A percentile compares a stretch with the other conserved stretches of the same genome.
Evolutionary conservation across 2,329 filamentous ascomycete species (phyloP).

Genomic region (Aspergillus versicolor): DNA sequence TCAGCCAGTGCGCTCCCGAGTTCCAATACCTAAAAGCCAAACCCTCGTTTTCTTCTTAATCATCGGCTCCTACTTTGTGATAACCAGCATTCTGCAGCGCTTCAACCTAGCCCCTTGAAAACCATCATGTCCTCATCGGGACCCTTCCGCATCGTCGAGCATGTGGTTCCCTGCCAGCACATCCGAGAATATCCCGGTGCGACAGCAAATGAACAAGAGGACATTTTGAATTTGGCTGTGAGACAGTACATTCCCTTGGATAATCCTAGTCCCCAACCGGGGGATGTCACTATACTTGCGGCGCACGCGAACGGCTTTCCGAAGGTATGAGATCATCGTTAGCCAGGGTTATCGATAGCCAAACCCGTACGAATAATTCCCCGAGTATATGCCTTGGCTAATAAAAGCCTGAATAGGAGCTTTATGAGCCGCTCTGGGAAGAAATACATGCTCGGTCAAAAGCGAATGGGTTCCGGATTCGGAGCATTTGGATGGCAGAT

Average conservation of each 20-base stretch:
- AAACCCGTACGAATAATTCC: background rate
- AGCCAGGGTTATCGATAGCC: background rate
- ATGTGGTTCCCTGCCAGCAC: constrained; percentile 71
- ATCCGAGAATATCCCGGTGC: constrained; percentile 78
- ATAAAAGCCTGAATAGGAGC: constrained; percentile 57
- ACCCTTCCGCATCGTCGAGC: constrained; percentile 63
- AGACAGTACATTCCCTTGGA: constrained; percentile 84
- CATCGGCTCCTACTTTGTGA: background rate
- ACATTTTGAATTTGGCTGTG: constrained; percentile 69
- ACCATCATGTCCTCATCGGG: constrained; percentile 49
- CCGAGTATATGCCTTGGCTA: background rate
- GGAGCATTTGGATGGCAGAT: constrained; percentile 87
- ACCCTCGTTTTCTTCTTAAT: constrained; percentile 3
- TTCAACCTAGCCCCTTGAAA: background rate
- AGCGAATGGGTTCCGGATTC: constrained; percentile 65
- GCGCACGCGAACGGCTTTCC: constrained; percentile 91
- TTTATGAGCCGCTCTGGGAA: constrained; percentile 91
- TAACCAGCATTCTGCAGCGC: background rate
- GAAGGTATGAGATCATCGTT: constrained; percentile 57
- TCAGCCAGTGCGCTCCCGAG: constrained; percentile 3
- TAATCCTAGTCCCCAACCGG: constrained; percentile 65
- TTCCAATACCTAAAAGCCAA: constrained; percentile 3
- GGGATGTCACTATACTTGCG: constrained; percentile 81
- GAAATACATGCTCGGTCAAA: constrained; percentile 66
- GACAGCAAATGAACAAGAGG: constrained; percentile 70